Percentiles rank a stretch among this genome's conserved stretches.
These are phyloP conservation scores for Penicillium brasilianum DNA, from an alignment of 2,329 filamentous ascomycete species.

Conservation along the genomic window DNA sequence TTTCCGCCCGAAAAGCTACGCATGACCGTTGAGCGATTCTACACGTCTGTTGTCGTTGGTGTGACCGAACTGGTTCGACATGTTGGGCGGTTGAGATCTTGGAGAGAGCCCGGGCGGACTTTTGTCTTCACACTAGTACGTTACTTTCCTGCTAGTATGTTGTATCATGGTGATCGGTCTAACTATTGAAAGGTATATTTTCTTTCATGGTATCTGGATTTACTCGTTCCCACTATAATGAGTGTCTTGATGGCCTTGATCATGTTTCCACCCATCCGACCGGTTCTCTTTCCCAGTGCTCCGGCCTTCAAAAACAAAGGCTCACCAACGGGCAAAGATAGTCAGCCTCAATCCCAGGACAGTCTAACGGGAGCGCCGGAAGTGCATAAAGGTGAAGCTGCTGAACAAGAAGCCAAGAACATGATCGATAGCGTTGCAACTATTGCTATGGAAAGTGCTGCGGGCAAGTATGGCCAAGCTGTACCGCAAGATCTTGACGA, in stretches of 20 bases:
- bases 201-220: conserved; percentile 72
- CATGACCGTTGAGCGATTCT: conserved; percentile 76
- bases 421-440: conserved; percentile 76
- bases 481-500: conserved; percentile 57
- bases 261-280: conserved; percentile 65
- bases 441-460: conserved; percentile 74
- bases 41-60: conserved; percentile 76
- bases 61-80: conserved; percentile 72
- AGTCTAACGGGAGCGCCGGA: conserved; percentile 80
- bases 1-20: conserved; percentile 84
- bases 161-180: background rate
- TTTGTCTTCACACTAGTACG: conserved; percentile 64
- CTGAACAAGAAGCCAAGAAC: conserved; percentile 80
- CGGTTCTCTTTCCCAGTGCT: conserved; percentile 72
- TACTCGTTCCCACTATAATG: conserved; percentile 67
- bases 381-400: conserved; percentile 79
- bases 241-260: conserved; percentile 69
- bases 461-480: conserved; percentile 74
- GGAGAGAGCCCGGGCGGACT: conserved; percentile 74
- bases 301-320: conserved; percentile 67
- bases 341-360: conserved; percentile 74
- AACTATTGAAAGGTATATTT: conserved; percentile 53
- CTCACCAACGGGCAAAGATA: conserved; percentile 49
- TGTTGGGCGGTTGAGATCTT: conserved; percentile 75
- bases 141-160: background rate